Evolutionary conservation across 139 green algal species (phyloP).

Genomic region (Chloropicon primus): DNA sequence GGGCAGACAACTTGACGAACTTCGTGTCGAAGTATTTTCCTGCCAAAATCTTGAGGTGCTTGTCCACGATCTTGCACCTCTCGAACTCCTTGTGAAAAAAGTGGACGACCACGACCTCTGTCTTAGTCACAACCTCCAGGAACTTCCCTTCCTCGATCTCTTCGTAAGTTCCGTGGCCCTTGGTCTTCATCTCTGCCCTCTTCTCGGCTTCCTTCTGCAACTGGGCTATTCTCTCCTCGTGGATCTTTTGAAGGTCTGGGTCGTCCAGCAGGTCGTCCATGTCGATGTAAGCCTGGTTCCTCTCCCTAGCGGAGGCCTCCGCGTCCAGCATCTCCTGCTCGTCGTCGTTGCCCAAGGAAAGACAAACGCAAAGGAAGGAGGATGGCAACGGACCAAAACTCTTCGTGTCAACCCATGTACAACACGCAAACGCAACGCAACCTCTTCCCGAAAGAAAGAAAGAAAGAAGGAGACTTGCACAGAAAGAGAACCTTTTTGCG

Average conservation of each 20-base stretch:
- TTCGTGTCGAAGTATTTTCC: constrained; percentile 71
- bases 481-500: neutral
- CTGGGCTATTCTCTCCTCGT: constrained; percentile 19
- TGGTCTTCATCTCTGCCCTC: constrained; percentile 43
- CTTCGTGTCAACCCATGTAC: too few species aligned
- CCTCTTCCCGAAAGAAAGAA: neutral
- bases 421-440: too few species aligned
- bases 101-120: constrained; percentile 61
- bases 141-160: constrained; percentile 81
- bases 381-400: neutral
- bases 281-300: constrained; percentile 27
- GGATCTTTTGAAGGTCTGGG: constrained; percentile 42
- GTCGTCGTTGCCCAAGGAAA: neutral
- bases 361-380: neutral
- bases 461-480: neutral
- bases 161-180: constrained; percentile 63
- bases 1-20: constrained; percentile 81
- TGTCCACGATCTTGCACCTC: constrained; percentile 90
- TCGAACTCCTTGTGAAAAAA: constrained; percentile 95
- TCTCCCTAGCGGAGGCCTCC: neutral
- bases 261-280: constrained; percentile 67
- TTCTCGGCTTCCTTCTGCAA: constrained; percentile 71
- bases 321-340: constrained; percentile 15
- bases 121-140: constrained; percentile 73
- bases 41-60: constrained; percentile 61